Evolutionary conservation across 1,139 yeast genomes (phyloP).

Genomic region (Fermentozyma sake): DNA sequence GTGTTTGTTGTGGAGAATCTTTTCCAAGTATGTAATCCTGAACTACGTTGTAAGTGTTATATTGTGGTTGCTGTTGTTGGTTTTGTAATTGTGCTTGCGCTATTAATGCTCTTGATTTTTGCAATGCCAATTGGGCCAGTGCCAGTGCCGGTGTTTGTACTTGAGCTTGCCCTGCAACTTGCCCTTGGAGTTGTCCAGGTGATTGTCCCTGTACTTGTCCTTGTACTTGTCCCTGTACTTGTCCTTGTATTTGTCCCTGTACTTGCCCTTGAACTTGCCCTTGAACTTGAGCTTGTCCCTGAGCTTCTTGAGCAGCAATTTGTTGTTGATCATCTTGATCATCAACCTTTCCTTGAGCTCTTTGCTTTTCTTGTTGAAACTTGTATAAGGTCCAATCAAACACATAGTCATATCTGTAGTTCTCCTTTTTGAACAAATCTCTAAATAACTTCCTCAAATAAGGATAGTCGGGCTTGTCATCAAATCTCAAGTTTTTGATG

Average conservation of each 20-base stretch:
- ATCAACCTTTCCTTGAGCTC: slow-evolving; percentile 40
- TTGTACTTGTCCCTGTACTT: too few species aligned
- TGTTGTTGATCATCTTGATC: slow-evolving; percentile 21
- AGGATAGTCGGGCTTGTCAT: slow-evolving; percentile 93
- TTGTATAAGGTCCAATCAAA: slow-evolving; percentile 96
- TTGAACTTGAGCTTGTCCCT: slow-evolving; percentile 3
- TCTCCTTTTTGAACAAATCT: slow-evolving; percentile 83
- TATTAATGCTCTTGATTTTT: too few species aligned
- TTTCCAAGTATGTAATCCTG: too few species aligned
- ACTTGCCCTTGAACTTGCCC: too few species aligned
- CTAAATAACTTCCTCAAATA: slow-evolving; percentile 86
- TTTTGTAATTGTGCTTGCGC: slow-evolving; percentile 14
- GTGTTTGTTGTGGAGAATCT: slow-evolving; percentile 1
- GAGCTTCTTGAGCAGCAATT: slow-evolving; percentile 3
- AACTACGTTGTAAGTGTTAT: too few species aligned
- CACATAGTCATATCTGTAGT: slow-evolving; percentile 88
- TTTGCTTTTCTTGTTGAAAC: slow-evolving; percentile 63
- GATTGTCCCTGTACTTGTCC: too few species aligned
- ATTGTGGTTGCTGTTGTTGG: slow-evolving; percentile 7
- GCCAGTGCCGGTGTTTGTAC: too few species aligned
- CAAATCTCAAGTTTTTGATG: slow-evolving; percentile 86
- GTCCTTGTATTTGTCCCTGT: too few species aligned
- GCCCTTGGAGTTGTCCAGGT: too few species aligned
- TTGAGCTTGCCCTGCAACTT: too few species aligned
- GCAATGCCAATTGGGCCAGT: too few species aligned